Percentiles rank a stretch among this genome's conserved stretches.
phyloP scores from a whole-genome alignment of 1,284 basidiomycete genomes.

The Macrocybe sp. region DNA sequence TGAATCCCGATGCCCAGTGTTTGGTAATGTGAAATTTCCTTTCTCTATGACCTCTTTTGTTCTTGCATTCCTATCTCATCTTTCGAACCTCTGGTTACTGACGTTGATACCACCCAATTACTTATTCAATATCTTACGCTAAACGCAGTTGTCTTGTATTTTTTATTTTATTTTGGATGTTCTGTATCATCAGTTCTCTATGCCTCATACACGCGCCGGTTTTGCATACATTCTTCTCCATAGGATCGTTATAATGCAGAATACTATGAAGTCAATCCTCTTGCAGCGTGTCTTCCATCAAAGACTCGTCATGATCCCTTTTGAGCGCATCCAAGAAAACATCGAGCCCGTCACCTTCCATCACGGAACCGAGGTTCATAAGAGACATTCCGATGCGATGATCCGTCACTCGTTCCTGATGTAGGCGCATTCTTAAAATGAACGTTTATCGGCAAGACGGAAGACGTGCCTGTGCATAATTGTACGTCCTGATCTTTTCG shows the following conservation, averaged over 20 bases:
- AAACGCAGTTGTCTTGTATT: background rate
- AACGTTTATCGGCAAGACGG: background rate
- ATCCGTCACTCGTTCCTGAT: slow-evolving; percentile 86
- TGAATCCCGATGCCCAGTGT: slow-evolving; percentile 31
- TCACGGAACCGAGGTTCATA: slow-evolving; percentile 66
- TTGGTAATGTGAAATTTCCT: slow-evolving; percentile 20
- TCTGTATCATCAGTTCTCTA: no score
- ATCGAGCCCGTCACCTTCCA: slow-evolving; percentile 76
- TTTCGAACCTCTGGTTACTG: no score
- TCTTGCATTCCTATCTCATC: no score
- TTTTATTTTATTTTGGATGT: background rate
- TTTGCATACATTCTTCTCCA: no score
- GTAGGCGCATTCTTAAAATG: background rate
- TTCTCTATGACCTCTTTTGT: no score
- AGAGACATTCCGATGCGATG: slow-evolving; percentile 81
- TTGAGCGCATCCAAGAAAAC: slow-evolving; percentile 61
- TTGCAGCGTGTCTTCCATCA: slow-evolving; percentile 65
- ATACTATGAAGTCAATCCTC: background rate
- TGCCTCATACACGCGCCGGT: no score
- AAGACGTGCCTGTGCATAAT: slow-evolving; percentile 71
- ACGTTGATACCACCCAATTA: background rate
- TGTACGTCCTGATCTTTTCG: slow-evolving; percentile 93
- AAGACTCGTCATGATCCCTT: slow-evolving; percentile 57
- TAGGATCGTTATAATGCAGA: no score
- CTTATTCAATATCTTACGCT: background rate